A percentile compares a stretch with the other conserved stretches of the same genome.
These are phyloP conservation scores for Fremontodendron californicum DNA, from an alignment of 345 rosid genomes.

Conservation along the genomic window DNA sequence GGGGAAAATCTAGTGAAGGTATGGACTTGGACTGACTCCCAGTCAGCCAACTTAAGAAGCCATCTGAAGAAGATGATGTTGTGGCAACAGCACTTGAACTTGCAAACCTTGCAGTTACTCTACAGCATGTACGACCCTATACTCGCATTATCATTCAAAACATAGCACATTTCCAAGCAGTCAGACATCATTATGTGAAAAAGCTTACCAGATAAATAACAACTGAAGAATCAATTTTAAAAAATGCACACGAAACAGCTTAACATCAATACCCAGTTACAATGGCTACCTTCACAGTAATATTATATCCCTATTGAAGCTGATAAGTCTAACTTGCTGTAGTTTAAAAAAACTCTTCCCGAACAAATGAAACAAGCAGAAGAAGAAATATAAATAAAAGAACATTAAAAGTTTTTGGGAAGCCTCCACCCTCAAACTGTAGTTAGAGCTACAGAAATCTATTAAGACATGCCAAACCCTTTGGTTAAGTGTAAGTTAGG, in stretches of 20 bases:
- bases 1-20: slow-evolving; percentile 51
- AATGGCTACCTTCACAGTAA: background rate
- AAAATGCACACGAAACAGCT: background rate
- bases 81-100: slow-evolving; percentile 58
- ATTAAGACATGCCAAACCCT: background rate
- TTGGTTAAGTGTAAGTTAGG: background rate
- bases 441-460: background rate
- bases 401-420: background rate
- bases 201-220: slow-evolving; percentile 4
- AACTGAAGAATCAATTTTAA: background rate
- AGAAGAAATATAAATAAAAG: background rate
- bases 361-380: background rate
- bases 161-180: slow-evolving; percentile 9
- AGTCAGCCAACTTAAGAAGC: slow-evolving; percentile 61
- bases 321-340: background rate
- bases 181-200: background rate
- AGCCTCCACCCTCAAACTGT: background rate
- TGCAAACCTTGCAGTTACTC: slow-evolving; percentile 34
- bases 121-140: slow-evolving; percentile 28
- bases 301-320: background rate
- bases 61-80: slow-evolving; percentile 41
- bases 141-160: slow-evolving; percentile 19
- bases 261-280: background rate
- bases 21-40: slow-evolving; percentile 47
- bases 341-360: background rate